A percentile compares a stretch with the other conserved stretches of the same genome.
These are phyloP conservation scores for Capronia americana DNA, from an alignment of 2,329 filamentous ascomycete species.

Conservation along the genomic window DNA sequence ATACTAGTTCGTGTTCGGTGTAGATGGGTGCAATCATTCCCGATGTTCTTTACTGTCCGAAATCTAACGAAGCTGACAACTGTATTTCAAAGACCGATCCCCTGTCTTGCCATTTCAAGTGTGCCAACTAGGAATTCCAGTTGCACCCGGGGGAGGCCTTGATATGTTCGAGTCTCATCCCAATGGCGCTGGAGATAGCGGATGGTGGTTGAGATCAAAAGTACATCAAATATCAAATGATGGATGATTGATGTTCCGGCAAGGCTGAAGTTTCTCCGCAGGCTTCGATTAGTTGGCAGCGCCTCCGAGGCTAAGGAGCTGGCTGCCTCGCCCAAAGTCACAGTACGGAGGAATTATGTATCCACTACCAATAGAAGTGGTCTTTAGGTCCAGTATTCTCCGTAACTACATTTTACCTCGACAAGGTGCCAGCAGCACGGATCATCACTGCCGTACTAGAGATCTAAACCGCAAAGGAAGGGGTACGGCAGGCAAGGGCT, in stretches of 20 bases:
- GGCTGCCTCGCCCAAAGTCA: too few species aligned
- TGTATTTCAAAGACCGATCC: neutral
- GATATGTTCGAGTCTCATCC: neutral
- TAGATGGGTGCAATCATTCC: neutral
- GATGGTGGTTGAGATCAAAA: neutral
- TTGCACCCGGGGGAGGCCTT: neutral
- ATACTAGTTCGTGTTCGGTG: neutral
- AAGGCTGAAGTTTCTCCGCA: neutral
- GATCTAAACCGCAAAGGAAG: neutral
- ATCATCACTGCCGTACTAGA: neutral
- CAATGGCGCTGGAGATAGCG: neutral
- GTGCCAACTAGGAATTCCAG: neutral
- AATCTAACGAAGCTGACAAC: neutral
- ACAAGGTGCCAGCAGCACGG: neutral
- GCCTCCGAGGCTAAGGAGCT: too few species aligned
- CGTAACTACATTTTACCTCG: neutral
- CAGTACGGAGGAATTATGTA: neutral
- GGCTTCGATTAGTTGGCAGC: neutral
- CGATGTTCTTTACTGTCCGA: neutral
- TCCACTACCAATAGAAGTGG: neutral
- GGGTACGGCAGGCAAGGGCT: neutral
- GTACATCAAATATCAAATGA: neutral
- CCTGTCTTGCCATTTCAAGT: neutral
- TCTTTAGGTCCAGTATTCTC: neutral
- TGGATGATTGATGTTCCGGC: constrained; percentile 4